A percentile compares a stretch with the other conserved stretches of the same genome.
phyloP scores from a whole-genome alignment of 2,329 filamentous ascomycete species.

The Talaromyces atroroseus region DNA sequence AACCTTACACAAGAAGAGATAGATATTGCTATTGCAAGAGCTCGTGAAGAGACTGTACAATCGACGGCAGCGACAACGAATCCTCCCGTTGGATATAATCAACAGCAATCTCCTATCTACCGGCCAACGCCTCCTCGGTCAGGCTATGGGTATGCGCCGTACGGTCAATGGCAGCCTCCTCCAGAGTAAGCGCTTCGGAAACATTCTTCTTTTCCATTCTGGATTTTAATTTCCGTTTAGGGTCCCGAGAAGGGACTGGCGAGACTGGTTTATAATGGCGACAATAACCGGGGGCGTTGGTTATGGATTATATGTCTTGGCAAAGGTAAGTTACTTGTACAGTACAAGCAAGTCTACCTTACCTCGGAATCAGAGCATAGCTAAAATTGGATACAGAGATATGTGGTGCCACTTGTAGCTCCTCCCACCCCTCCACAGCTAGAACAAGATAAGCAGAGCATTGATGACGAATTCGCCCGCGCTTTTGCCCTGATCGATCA shows the following conservation, averaged over 20 bases:
- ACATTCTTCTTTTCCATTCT: not conserved
- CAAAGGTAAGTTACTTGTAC: conserved; percentile 57
- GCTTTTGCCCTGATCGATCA: conserved; percentile 90
- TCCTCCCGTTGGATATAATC: conserved; percentile 45
- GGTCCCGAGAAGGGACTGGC: conserved; percentile 80
- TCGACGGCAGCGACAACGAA: conserved; percentile 38
- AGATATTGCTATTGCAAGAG: conserved; percentile 72
- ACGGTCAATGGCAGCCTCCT: conserved; percentile 50
- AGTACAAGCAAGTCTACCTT: not conserved
- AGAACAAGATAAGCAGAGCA: conserved; percentile 85
- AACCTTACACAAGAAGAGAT: conserved; percentile 97
- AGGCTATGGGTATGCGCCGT: conserved; percentile 47
- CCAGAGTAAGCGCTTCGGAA: conserved; percentile 44
- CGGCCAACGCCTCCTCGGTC: conserved; percentile 39
- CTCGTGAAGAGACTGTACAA: conserved; percentile 54
- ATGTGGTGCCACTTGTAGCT: conserved; percentile 82
- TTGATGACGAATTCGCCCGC: conserved; percentile 89
- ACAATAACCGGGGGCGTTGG: conserved; percentile 85
- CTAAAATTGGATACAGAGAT: conserved; percentile 56
- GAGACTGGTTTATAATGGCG: conserved; percentile 99
- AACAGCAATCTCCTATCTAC: conserved; percentile 36
- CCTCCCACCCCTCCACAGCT: conserved; percentile 91
- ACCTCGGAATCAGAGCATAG: not conserved
- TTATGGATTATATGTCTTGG: conserved; percentile 81
- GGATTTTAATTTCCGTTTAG: conserved; percentile 20